phyloP scores from a whole-genome alignment of 1,284 basidiomycete genomes.

The Ganoderma boninense region DNA sequence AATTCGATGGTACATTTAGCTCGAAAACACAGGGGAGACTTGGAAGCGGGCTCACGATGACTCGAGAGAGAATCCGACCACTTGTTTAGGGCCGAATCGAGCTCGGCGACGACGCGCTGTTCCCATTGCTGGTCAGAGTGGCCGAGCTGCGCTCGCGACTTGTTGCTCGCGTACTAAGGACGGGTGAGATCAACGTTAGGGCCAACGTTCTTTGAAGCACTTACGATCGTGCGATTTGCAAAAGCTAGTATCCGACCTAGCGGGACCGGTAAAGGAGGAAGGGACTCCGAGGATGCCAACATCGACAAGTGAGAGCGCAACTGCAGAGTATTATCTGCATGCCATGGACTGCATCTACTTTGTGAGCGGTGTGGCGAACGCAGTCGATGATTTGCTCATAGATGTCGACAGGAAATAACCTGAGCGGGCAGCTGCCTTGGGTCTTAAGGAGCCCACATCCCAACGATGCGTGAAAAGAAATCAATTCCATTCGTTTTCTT shows the following conservation, averaged over 20 bases:
- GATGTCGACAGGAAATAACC: background rate
- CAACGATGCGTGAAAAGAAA: background rate
- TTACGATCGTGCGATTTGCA: constrained; percentile 61
- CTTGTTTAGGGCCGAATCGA: constrained; percentile 35
- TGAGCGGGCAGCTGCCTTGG: background rate
- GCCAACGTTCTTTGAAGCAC: no score
- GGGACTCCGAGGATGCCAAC: background rate
- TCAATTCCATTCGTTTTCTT: background rate
- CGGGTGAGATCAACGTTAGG: no score
- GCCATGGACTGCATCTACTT: background rate
- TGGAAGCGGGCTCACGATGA: constrained; percentile 32
- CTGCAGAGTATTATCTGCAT: background rate
- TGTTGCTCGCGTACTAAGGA: constrained; percentile 31
- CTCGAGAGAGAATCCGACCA: constrained; percentile 34
- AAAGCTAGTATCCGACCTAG: constrained; percentile 63
- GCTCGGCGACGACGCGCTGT: constrained; percentile 31
- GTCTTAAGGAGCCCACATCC: background rate
- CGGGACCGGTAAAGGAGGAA: background rate
- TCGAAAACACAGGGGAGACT: no score
- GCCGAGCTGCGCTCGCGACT: constrained; percentile 26
- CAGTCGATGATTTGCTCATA: background rate
- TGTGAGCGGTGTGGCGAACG: background rate
- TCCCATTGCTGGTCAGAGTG: constrained; percentile 34
- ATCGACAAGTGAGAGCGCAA: background rate
- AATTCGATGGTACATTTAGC: no score